Evolutionary conservation across 371 early-diverging fungal genomes (phyloP), one percentile per base, ranked within the genome.

Genomic region (Mortierella sp.): DNA sequence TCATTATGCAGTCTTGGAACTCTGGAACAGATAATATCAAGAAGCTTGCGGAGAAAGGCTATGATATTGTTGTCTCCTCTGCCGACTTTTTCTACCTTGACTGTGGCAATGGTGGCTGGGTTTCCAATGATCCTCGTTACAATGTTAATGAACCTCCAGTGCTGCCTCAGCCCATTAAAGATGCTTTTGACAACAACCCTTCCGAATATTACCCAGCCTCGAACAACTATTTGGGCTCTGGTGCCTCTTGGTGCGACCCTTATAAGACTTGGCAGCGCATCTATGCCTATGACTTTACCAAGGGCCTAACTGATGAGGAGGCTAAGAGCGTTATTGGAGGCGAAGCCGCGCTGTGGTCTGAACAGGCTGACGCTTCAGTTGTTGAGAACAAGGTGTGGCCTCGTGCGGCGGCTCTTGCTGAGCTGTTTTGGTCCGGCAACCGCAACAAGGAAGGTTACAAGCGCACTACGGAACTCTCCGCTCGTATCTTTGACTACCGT

Each of bases 261-360:
- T 94, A 87, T 88, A 95, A 95, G 89, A 87, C 89, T 32, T 94
- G 94, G 94, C 93, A 93, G 86, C 90, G 90, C 57, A 90, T 94
- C 16, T 95, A 95, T 75, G 83, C 86, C 52, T 95, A 88, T 73
- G 94, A 94, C 62, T 87, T 90, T 63, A 86, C 87, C 11, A 81
- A 87, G 39, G 89, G 87, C 22, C 75, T 94, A 66, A 87, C 87
- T 6, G 84, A 84, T 5, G 73, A 87, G 9, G 85, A 86, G 49
- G 85, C 87, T 52, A 74, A 84, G 68, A 83, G 83, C n/a, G 78
- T 90, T 20, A 28, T 88, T n/a, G 89, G 89, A 55, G 88, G 85
- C 11, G 92, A 92, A 66, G 93, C 88, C 24, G 89, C 92, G 24
- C 54, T 93, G 40, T 95, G 95, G 96, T 84, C 91, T 11, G 94